Evolutionary conservation across 2,329 filamentous ascomycete species (phyloP), one percentile per base, ranked within the genome.

Genomic region (Calonectria leucothoes): DNA sequence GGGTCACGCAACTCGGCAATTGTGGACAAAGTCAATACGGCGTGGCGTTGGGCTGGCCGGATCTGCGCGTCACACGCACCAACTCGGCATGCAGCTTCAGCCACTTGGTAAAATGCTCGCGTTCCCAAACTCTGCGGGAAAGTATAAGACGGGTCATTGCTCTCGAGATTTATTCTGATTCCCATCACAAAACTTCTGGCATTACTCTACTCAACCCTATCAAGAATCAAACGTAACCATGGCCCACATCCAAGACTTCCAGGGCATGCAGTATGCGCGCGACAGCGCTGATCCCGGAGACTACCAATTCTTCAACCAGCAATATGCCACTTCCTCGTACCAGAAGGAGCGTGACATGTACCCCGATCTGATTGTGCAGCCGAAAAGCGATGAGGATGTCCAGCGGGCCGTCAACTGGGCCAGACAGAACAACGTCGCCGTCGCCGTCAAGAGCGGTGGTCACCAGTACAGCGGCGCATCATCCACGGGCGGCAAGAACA

Each of bases 391-490:
- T 31, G 78, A 86, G 25, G 88, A 89, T 63, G 86, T 89, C 64
- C 77, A 81, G 14, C 75, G 78, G 8, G 80, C 84, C 2, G 75
- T 89, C 8, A 82, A 83, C 51, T 87, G 86, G 71, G 87, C 87
- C 2, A 84, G 81, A 49, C 76, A 82, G 4, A 81, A 84, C 65
- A 84, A 83, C 3, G 80, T 87, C 20, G 83, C 86, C 4, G 82
- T 89, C 1, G 86, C 88, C 12, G 83, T 89, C 70, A 85, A 83
- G 71, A 88, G 82, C 1, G 87, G 87, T 0, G 87, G 87, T 0
- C 87, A 89, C 69, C 87, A 89, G 74, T 89, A 89, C 75, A 87
- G 85, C 65, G 87, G 87, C 25, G 87, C 87, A 15, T 88, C 84
- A 0, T 89, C 87, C 0, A 88, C 87, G 0, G 78, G 82, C 29